Base-by-base conservation (phyloP, 768 basidiomycete genomes). In the Kwoniella shandongensis region DNA sequence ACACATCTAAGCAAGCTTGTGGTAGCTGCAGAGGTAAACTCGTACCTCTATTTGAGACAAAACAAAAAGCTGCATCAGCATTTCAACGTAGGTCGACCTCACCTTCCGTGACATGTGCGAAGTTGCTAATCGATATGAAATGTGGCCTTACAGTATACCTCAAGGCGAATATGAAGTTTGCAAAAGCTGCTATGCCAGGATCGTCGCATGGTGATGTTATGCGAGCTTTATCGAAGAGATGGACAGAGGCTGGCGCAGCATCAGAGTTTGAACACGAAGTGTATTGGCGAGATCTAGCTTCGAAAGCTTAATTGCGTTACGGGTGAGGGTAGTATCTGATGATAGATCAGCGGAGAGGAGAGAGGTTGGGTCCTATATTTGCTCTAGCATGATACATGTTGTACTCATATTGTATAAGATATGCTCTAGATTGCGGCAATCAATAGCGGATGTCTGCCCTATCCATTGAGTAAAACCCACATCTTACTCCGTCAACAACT, bases 1-100 rank as follows among this genome's bases (percentile, higher is more conserved):
- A 79, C 44, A 59, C 61, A 2, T 35, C 54, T 2, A 71, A 63
- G 39, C 74, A 78, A 27, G 72, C 69, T 30, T 79, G 79, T 59
- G 75, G 77, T 1, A 53, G 62, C 35, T 78, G 79, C 35, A 65
- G 67, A 38, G 58, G 57, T 20, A 63, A 57, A 22, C 57, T 77
- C 11, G 62, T 56, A 30, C 72, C 76, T 11, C 22, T 75, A 51
- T 75, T 76, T 49, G 67, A 63, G 22, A 63, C 52, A 2, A 55
- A 61, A 25, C 57, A 62, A 35, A 66, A 71, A 51, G 61, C 51
- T 15, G 58, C 56, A 30, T 77, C 63, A 10, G 61, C 61, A 0
- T 78, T 74, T 60, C 73, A 77, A 39, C 62, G 77, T 75, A 46
- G 40, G 68, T 54, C 30, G 17, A 30, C 17, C 40, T 7, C 5